Evolutionary conservation across 495 filamentous ascomycete genomes (phyloP).

Genomic region (Neurospora hispaniola): DNA sequence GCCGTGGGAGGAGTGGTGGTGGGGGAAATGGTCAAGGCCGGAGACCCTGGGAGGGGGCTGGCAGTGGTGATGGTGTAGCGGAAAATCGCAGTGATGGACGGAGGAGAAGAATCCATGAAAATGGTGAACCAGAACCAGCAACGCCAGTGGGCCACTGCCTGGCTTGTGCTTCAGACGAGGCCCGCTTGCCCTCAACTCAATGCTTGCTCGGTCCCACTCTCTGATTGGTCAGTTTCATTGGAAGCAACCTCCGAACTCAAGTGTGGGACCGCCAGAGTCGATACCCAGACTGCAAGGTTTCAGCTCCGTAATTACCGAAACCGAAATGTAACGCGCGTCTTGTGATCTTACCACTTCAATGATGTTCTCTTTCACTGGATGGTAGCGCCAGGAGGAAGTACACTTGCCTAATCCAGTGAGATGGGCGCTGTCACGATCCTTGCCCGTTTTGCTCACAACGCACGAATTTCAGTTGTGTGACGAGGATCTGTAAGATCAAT

Average conservation of each 20-base stretch:
- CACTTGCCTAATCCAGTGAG: neutral
- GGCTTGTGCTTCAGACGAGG: slow-evolving; percentile 19
- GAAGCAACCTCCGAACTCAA: neutral
- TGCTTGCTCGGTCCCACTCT: neutral
- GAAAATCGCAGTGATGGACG: slow-evolving; percentile 25
- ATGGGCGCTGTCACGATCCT: neutral
- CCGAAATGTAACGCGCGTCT: neutral
- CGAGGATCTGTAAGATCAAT: neutral
- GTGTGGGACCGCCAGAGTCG: neutral
- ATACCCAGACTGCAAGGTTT: neutral
- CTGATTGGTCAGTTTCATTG: neutral
- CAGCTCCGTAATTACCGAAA: neutral
- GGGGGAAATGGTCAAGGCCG: slow-evolving; percentile 11
- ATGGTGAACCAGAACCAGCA: slow-evolving; percentile 21
- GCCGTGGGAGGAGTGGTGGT: slow-evolving; percentile 11
- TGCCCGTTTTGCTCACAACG: neutral
- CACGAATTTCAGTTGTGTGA: neutral
- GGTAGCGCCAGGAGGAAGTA: neutral
- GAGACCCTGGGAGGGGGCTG: slow-evolving; percentile 19
- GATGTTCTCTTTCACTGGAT: neutral
- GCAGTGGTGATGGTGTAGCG: slow-evolving; percentile 27
- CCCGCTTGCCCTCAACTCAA: neutral
- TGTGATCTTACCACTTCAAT: neutral
- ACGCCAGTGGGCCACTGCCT: slow-evolving; percentile 2
- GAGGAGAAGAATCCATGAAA: slow-evolving; percentile 24